Percentiles rank a stretch among this genome's conserved stretches.
Conservation (phyloP, 805 yeast species). For the Candida manassasensis region DNA sequence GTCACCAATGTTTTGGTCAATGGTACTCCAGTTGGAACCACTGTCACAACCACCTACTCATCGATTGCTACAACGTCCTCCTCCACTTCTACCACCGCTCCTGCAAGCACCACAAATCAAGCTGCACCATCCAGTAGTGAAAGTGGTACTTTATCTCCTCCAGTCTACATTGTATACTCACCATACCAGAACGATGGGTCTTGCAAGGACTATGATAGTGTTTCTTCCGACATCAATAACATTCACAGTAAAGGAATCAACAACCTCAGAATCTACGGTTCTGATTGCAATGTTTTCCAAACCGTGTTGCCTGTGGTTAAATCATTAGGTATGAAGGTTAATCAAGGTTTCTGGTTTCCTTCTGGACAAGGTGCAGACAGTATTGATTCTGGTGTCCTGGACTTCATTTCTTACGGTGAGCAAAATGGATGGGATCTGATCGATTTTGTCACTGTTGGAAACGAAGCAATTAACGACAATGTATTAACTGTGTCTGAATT, state of each 20-base stretch:
- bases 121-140: conserved; percentile 12
- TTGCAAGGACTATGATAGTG: conserved; percentile 58
- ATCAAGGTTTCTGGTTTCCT: conserved; percentile 83
- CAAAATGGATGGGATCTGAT: conserved; percentile 68
- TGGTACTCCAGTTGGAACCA: neutral
- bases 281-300: conserved; percentile 70
- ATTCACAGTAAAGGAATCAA: conserved; percentile 60
- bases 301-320: conserved; percentile 61
- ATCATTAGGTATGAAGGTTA: conserved; percentile 60
- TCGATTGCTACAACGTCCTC: conserved; percentile 7
- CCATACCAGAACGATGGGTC: conserved; percentile 68
- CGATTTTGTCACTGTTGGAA: conserved; percentile 77
- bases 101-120: conserved; percentile 8
- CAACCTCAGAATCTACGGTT: conserved; percentile 75
- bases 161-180: conserved; percentile 64
- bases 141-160: conserved; percentile 30
- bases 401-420: conserved; percentile 43
- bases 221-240: conserved; percentile 52
- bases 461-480: conserved; percentile 73
- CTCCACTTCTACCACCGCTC: conserved; percentile 11
- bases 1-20: neutral
- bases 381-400: conserved; percentile 54
- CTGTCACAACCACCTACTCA: neutral
- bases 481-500: conserved; percentile 60
- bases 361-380: conserved; percentile 59